Evolutionary conservation across 2,329 filamentous ascomycete genomes (phyloP), one percentile per base, ranked within the genome.

Genomic region (Penicillium nordicum): DNA sequence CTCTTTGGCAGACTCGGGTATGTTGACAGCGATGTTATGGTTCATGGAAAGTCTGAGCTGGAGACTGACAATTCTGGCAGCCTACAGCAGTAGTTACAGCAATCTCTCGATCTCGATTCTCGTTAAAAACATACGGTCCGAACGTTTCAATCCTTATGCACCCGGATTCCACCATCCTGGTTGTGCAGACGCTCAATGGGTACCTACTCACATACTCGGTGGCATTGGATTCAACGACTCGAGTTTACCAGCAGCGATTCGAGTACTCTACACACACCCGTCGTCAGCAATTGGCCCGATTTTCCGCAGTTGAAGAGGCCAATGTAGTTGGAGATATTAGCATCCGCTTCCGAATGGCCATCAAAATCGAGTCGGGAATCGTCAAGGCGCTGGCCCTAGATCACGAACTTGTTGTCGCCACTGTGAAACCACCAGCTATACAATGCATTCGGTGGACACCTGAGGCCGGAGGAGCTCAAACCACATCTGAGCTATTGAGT

Each of bases 1-100:
- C 89, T n/a, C 82, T 99, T 63, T 99, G 94, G 94, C 94, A 99
- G 77, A 93, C 90, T 53, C 93, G 93, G 83, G 91, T 92, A 81
- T 58, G 80, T 67, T 45, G 47, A 46, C 21, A 42, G 7, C 42
- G 18, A 47, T 53, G 34, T 57, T 53, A 47, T 42, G n/a, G 41
- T 30, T 57, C 44, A 23, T 30, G 23, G 14, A 18, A 21, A 12
- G 42, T 55, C 46, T 43, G 59, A 29, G 59, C 62, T 62, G 58
- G 70, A 62, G 62, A 57, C 63, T 69, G 53, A 60, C 50, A 71
- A 29, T 21, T 23, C 7, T 25, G 36, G 37, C 38, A 96, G 89
- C 94, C 94, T 47, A 92, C 91, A 52, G 92, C 92, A 25, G 85
- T 97, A 30, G 83, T 97, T 51, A 92, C 92, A 57, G 85, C 92